Percentiles rank a stretch among this genome's conserved stretches.
Conservation (phyloP, 495 filamentous ascomycete genomes). For the Aspergillus hancockii region DNA sequence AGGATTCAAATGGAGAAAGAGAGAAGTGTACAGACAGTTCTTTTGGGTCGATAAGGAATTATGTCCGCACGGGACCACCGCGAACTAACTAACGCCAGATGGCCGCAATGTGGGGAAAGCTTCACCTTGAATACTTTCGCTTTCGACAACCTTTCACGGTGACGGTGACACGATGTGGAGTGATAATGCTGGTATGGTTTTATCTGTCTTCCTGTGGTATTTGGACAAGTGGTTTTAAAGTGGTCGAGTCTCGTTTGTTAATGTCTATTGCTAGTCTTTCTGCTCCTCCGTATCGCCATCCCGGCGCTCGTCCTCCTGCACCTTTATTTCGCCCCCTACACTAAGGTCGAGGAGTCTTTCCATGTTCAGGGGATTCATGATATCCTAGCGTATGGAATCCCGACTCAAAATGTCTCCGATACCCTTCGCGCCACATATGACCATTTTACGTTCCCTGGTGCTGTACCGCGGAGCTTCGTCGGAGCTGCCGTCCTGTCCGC, state of each 20-base stretch:
- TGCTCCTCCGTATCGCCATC: slow-evolving; percentile 55
- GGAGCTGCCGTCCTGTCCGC: slow-evolving; percentile 75
- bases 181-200: slow-evolving; percentile 18
- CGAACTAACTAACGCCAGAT: background rate
- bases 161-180: slow-evolving; percentile 16
- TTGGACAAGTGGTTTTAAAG: background rate
- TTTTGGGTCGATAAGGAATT: background rate
- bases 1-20: background rate
- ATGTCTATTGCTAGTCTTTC: slow-evolving; percentile 11
- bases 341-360: slow-evolving; percentile 99
- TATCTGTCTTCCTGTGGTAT: background rate
- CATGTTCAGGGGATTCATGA: slow-evolving; percentile 95
- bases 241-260: background rate
- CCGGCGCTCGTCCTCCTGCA: slow-evolving; percentile 72
- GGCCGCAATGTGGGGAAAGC: background rate
- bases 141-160: background rate
- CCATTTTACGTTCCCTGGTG: slow-evolving; percentile 87
- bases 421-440: slow-evolving; percentile 65
- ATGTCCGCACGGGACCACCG: background rate
- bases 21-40: slow-evolving; percentile 3
- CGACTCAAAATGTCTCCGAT: slow-evolving; percentile 52
- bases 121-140: background rate
- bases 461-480: slow-evolving; percentile 86
- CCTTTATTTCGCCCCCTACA: slow-evolving; percentile 80
- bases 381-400: slow-evolving; percentile 76